Evolutionary conservation across 192 early-diverging fungal genomes (phyloP).

Genomic region (Gigaspora rosea): DNA sequence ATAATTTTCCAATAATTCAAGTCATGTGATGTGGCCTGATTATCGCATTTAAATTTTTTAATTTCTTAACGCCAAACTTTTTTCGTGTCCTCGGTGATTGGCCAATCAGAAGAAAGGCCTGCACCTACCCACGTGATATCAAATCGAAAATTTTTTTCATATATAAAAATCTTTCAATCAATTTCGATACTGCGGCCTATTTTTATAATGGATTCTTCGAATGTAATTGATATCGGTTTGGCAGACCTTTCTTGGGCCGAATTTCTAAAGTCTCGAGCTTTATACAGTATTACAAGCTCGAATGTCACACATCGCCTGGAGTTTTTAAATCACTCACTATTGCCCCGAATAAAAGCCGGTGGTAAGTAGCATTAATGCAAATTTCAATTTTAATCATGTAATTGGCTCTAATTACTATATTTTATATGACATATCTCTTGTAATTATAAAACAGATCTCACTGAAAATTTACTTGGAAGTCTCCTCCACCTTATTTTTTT

Average conservation of each 20-base stretch:
- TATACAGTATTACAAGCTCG: slow-evolving; percentile 23
- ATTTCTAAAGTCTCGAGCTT: slow-evolving; percentile 22
- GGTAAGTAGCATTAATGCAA: slow-evolving; percentile 2
- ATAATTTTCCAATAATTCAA: too few species aligned
- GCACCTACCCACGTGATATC: too few species aligned
- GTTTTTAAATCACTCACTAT: slow-evolving; percentile 26
- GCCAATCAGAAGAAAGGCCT: too few species aligned
- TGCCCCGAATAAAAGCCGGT: slow-evolving; percentile 24
- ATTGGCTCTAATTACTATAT: neutral
- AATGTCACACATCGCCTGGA: slow-evolving; percentile 1
- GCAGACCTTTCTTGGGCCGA: slow-evolving; percentile 28
- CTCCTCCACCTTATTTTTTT: slow-evolving; percentile 56
- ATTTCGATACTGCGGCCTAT: too few species aligned
- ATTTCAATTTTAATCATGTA: neutral
- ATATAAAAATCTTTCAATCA: too few species aligned
- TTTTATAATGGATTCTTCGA: too few species aligned
- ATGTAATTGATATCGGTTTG: neutral
- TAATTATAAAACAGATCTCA: slow-evolving; percentile 19
- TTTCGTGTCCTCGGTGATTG: too few species aligned
- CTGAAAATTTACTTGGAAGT: slow-evolving; percentile 39
- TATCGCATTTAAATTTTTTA: too few species aligned
- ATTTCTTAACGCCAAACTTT: too few species aligned
- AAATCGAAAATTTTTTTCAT: too few species aligned
- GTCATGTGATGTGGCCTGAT: too few species aligned
- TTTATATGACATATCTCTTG: neutral